Evolutionary conservation across 2,329 filamentous ascomycete genomes (phyloP).

Genomic region (Aspergillus ochraceoroseus): DNA sequence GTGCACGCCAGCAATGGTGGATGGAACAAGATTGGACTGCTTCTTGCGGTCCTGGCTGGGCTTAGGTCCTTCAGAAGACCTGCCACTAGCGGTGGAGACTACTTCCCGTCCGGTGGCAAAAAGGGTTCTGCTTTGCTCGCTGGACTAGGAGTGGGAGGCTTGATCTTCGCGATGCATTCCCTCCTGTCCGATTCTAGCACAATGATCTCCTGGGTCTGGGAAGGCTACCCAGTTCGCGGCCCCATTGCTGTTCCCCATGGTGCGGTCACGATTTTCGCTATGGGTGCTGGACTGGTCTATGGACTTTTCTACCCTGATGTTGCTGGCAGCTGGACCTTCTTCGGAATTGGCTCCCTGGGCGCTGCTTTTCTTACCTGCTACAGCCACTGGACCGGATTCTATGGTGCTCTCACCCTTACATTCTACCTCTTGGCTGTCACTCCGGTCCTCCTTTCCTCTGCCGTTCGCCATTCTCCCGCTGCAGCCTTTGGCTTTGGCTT

Average conservation of each 20-base stretch:
- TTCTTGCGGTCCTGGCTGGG: slow-evolving; percentile 69
- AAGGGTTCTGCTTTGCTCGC: slow-evolving; percentile 66
- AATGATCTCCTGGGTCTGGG: slow-evolving; percentile 98
- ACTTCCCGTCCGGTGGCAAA: slow-evolving; percentile 49
- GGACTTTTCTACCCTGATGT: slow-evolving; percentile 70
- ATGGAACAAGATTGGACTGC: slow-evolving; percentile 79
- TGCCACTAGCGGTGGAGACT: slow-evolving; percentile 49
- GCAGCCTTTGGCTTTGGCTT: slow-evolving; percentile 83
- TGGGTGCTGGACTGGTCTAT: slow-evolving; percentile 73
- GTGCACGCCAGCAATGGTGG: slow-evolving; percentile 87
- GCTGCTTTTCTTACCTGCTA: slow-evolving; percentile 72
- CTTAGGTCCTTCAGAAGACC: slow-evolving; percentile 67
- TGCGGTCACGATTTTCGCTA: slow-evolving; percentile 76
- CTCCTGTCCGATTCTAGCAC: slow-evolving; percentile 95
- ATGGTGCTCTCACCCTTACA: slow-evolving; percentile 70
- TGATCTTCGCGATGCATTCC: slow-evolving; percentile 87
- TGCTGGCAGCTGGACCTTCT: slow-evolving; percentile 72
- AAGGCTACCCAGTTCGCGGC: slow-evolving; percentile 85
- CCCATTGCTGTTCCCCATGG: slow-evolving; percentile 87
- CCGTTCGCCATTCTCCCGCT: slow-evolving; percentile 70
- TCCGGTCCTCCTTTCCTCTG: slow-evolving; percentile 68
- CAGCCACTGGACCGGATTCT: slow-evolving; percentile 83
- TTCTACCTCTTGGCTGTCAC: slow-evolving; percentile 77
- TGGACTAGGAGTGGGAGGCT: slow-evolving; percentile 71
- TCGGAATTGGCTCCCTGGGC: slow-evolving; percentile 70